Percentiles rank a stretch among this genome's conserved stretches.
phyloP scores from a whole-genome alignment of 2,329 filamentous ascomycete genomes.

The Fusarium lateritium region DNA sequence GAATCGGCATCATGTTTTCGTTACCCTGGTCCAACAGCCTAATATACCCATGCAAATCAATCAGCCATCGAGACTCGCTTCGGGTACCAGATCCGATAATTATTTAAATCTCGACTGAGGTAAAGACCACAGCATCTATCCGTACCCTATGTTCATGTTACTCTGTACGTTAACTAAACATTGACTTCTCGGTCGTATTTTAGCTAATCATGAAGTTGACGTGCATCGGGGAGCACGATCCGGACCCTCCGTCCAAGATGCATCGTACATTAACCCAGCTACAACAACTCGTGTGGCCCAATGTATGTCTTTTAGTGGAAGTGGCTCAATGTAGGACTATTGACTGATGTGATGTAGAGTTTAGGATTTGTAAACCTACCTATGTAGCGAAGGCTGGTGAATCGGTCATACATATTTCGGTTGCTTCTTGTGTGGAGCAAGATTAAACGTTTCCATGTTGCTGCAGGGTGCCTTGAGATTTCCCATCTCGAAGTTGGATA shows the following conservation, averaged over 20 bases:
- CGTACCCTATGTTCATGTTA: not conserved
- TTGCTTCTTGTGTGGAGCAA: not conserved
- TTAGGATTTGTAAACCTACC: not conserved
- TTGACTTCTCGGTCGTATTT: conserved; percentile 28
- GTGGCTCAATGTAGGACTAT: not conserved
- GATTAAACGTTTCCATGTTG: not conserved
- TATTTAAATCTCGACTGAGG: not conserved
- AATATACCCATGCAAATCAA: not conserved
- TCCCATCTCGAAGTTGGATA: not conserved
- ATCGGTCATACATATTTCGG: not conserved
- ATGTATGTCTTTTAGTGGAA: not conserved
- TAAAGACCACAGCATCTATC: not conserved
- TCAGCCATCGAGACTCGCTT: too few species aligned
- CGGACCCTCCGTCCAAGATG: conserved; percentile 15
- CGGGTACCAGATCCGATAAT: conserved; percentile 3
- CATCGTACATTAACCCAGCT: not conserved
- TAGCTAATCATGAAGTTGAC: conserved; percentile 18
- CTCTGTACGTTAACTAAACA: conserved; percentile 4
- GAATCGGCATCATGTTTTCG: too few species aligned
- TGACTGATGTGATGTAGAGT: not conserved
- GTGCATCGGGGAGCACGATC: conserved; percentile 26
- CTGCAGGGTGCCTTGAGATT: not conserved
- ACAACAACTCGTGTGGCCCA: not conserved
- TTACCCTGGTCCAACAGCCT: not conserved
- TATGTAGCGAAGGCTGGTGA: not conserved